Evolutionary conservation across 179 eudicot species (phyloP).

Genomic region (Sideroxylon spinosum): DNA sequence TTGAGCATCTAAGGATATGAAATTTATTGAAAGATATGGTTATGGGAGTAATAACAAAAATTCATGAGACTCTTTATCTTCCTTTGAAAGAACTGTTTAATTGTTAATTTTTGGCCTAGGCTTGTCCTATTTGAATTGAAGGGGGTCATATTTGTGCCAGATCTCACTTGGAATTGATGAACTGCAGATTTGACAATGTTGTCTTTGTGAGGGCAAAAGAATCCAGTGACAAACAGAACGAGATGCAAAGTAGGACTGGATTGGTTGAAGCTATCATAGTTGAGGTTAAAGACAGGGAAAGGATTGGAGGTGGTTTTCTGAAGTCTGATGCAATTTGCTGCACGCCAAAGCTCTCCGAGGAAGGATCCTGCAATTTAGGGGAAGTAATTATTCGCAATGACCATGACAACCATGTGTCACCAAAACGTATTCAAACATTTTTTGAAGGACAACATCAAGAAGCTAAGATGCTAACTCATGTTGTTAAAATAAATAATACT

Average conservation of each 20-base stretch:
- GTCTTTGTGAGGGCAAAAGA: conserved; percentile 64
- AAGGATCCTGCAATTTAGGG: conserved; percentile 65
- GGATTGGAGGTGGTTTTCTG: conserved; percentile 70
- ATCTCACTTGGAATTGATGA: neutral
- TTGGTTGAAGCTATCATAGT: conserved; percentile 78
- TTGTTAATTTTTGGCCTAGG: neutral
- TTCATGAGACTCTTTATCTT: neutral
- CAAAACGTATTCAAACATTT: conserved; percentile 49
- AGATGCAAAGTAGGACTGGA: conserved; percentile 68
- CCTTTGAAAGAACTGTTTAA: neutral
- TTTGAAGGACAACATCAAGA: conserved; percentile 52
- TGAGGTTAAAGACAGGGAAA: conserved; percentile 87
- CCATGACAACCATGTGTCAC: conserved; percentile 70
- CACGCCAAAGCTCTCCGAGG: conserved; percentile 54
- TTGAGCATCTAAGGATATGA: neutral
- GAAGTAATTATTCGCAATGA: conserved; percentile 66
- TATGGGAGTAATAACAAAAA: neutral
- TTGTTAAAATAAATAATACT: conserved; percentile 62
- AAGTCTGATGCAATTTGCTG: conserved; percentile 69
- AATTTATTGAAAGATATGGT: neutral
- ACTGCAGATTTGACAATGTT: conserved; percentile 68
- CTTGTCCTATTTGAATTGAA: neutral
- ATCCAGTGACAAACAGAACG: conserved; percentile 61
- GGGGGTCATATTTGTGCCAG: neutral
- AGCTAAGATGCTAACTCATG: conserved; percentile 45